Evolutionary conservation across 495 filamentous ascomycete species (phyloP).

Genomic region (Coniosporium apollinis): DNA sequence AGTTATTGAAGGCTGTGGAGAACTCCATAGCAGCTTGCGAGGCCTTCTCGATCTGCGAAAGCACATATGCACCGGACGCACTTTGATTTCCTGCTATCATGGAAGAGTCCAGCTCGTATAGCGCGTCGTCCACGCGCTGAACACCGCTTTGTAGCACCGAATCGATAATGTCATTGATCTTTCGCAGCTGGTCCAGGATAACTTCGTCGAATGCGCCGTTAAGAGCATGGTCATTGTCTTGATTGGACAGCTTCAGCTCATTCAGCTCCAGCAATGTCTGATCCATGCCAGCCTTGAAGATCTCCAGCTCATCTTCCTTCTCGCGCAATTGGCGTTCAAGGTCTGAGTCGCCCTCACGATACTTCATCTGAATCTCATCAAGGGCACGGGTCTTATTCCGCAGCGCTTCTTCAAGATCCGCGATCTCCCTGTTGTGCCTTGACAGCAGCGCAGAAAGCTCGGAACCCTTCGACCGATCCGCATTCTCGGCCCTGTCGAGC

Average conservation of each 20-base stretch:
- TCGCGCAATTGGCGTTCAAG: conserved; percentile 69
- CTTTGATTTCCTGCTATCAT: conserved; percentile 99
- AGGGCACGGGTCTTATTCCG: conserved; percentile 75
- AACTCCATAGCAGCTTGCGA: conserved; percentile 91
- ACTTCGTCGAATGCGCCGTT: conserved; percentile 85
- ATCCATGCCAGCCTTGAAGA: conserved; percentile 94
- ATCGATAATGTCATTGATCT: conserved; percentile 96
- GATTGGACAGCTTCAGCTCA: conserved; percentile 49
- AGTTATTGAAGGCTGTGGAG: conserved; percentile 93
- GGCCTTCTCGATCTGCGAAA: conserved; percentile 94
- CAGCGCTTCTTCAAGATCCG: conserved; percentile 84
- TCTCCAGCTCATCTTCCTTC: conserved; percentile 94
- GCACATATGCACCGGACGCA: conserved; percentile 84
- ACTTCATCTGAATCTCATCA: conserved; percentile 64
- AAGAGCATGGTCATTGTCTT: conserved; percentile 62
- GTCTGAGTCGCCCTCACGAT: conserved; percentile 67
- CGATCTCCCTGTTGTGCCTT: conserved; percentile 93
- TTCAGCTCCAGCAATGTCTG: conserved; percentile 82
- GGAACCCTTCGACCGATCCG: conserved; percentile 78
- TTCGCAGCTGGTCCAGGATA: conserved; percentile 65
- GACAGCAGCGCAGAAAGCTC: conserved; percentile 87
- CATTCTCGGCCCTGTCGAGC: conserved; percentile 79
- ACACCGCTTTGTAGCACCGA: conserved; percentile 89
- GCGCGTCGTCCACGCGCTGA: conserved; percentile 83
- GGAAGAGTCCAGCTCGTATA: conserved; percentile 91